Evolutionary conservation across 2,329 filamentous ascomycete genomes (phyloP), one percentile per base, ranked within the genome.

Genomic region (Fusarium sp.): DNA sequence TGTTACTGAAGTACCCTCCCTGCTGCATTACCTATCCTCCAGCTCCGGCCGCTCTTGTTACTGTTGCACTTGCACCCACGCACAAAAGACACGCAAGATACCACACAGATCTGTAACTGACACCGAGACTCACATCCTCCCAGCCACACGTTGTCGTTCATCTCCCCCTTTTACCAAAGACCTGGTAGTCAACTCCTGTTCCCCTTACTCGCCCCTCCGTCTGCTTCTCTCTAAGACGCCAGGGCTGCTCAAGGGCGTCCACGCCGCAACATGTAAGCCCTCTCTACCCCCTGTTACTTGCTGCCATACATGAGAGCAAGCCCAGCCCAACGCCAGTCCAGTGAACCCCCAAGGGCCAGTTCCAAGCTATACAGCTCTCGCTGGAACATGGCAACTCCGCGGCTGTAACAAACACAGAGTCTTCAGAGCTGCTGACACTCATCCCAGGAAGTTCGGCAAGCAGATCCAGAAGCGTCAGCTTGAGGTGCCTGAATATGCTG

Each of bases 401-500:
- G 34, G n/a, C 43, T 43, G 57, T 59, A 18, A 16, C 36, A 48
- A 27, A 40, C 52, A 27, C 36, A 7, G 13, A 69, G 37, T 41
- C 51, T 53, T 47, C 63, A 56, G 27, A 31, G 52, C 52, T 57
- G 44, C 67, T 75, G 51, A 68, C 58, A 16, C 37, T 60, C 46
- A 54, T 10, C 55, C 63, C 77, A 99, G 95, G 96, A 99, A 99
- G 89, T 99, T 99, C 86, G 96, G 96, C 82, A 99, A 99, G 87
- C 94, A 98, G 81, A 97, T 99, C 74, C 96, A 98, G 86, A 97
- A 97, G 87, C 92, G 95, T 80, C 96, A 99, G 88, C 93, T 99
- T 78, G 96, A 99, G 82, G 95, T 99, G 65, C 96, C 96, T 65
- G 96, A 99, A 88, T 99, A 99, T 91, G 95, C 96, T 68, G 94